These are phyloP conservation scores for Exophiala calicioides DNA, from an alignment of 2,329 filamentous ascomycete species.

Conservation along the genomic window DNA sequence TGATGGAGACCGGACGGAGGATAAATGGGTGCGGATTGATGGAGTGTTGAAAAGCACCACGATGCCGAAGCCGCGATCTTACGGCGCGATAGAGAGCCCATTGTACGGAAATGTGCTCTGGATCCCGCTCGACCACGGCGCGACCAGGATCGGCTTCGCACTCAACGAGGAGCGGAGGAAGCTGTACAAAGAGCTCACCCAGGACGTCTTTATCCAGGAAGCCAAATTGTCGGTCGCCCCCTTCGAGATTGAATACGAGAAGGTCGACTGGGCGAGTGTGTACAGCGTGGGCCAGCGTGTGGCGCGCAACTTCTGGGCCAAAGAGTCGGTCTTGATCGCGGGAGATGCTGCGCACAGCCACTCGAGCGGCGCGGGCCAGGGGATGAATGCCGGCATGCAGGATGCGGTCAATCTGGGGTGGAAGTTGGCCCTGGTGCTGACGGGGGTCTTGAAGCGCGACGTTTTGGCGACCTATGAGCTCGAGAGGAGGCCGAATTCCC, in stretches of 20 bases:
- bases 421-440: constrained; percentile 30
- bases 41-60: constrained; percentile 50
- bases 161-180: constrained; percentile 47
- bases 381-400: constrained; percentile 32
- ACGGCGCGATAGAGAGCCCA: constrained; percentile 54
- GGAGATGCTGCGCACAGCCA: constrained; percentile 29
- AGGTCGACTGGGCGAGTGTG: constrained; percentile 48
- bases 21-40: constrained; percentile 58
- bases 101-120: constrained; percentile 59
- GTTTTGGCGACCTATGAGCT: constrained; percentile 35
- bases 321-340: constrained; percentile 27
- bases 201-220: constrained; percentile 42
- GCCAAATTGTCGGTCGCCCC: constrained; percentile 44
- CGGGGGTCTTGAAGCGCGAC: constrained; percentile 26
- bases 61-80: constrained; percentile 50
- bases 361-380: constrained; percentile 30
- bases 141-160: constrained; percentile 56
- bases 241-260: constrained; percentile 42
- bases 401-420: constrained; percentile 31
- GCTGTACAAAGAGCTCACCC: constrained; percentile 39
- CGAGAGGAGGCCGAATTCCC: constrained; percentile 36
- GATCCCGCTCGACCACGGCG: constrained; percentile 56
- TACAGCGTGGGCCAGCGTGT: constrained; percentile 48
- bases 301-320: constrained; percentile 26
- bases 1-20: constrained; percentile 51